Evolutionary conservation across 2,329 filamentous ascomycete genomes (phyloP).

Genomic region (Chrysoporthe cubensis): DNA sequence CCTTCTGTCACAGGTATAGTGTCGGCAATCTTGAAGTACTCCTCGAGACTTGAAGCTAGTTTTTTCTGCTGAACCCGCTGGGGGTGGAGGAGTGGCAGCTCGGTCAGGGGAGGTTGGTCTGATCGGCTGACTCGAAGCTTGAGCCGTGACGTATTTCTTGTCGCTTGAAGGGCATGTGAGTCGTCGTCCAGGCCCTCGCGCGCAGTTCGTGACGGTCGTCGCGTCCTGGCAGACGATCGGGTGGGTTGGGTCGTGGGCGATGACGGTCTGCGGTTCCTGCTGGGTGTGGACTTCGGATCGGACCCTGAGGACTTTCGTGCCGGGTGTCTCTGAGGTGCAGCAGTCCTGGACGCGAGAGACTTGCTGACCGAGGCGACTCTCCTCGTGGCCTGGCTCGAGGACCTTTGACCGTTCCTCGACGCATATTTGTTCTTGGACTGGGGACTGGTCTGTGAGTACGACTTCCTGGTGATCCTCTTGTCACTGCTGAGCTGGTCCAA

Average conservation of each 20-base stretch:
- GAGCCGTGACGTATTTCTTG: conserved; percentile 20
- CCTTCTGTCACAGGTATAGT: conserved; percentile 61
- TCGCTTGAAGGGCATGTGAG: conserved; percentile 28
- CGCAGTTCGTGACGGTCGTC: conserved; percentile 37
- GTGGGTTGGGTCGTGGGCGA: conserved; percentile 42
- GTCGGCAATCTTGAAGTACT: conserved; percentile 58
- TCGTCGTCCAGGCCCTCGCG: conserved; percentile 36
- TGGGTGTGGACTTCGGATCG: conserved; percentile 33
- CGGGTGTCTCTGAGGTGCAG: conserved; percentile 11
- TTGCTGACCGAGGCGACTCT: conserved; percentile 39
- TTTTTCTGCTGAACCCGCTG: conserved; percentile 59
- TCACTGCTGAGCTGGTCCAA: conserved; percentile 55
- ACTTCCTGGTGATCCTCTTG: conserved; percentile 56
- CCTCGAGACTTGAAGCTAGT: conserved; percentile 58
- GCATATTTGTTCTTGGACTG: conserved; percentile 32
- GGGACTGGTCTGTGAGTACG: conserved; percentile 43
- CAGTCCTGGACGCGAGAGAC: conserved; percentile 24
- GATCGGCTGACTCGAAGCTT: conserved; percentile 26
- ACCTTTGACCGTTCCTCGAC: conserved; percentile 36
- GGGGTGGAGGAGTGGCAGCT: conserved; percentile 63
- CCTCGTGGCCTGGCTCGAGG: conserved; percentile 34
- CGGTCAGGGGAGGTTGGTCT: conserved; percentile 41
- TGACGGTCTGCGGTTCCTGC: conserved; percentile 32
- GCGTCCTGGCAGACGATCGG: conserved; percentile 31
- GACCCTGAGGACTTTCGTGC: conserved; percentile 23